Percentiles rank a stretch among this genome's conserved stretches.
phyloP scores from a whole-genome alignment of 345 rosid species.

The Eucalyptus sp. region DNA sequence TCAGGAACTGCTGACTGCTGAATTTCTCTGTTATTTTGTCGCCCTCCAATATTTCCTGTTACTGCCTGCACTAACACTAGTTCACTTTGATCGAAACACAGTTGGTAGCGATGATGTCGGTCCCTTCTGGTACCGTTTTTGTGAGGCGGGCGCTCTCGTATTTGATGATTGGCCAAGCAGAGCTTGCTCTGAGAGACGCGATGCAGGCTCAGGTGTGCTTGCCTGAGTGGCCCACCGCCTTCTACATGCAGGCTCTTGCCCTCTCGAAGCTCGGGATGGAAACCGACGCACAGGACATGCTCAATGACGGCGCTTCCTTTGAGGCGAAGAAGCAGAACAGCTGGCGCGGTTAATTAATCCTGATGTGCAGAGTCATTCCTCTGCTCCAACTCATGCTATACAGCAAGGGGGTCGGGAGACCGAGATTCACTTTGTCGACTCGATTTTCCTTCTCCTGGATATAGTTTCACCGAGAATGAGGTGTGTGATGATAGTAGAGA shows the following conservation, averaged over 20 bases:
- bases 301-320: slow-evolving; percentile 83
- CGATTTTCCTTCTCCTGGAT: background rate
- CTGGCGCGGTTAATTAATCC: slow-evolving; percentile 33
- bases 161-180: slow-evolving; percentile 77
- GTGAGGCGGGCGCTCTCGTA: slow-evolving; percentile 61
- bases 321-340: slow-evolving; percentile 82
- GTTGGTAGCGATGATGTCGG: slow-evolving; percentile 80
- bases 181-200: slow-evolving; percentile 90
- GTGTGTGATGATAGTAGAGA: background rate
- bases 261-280: slow-evolving; percentile 97
- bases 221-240: slow-evolving; percentile 96
- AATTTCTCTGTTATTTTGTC: background rate
- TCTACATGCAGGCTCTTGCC: slow-evolving; percentile 94
- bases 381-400: background rate
- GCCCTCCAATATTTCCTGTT: background rate
- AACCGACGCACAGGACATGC: slow-evolving; percentile 96
- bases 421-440: background rate
- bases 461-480: background rate
- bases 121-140: slow-evolving; percentile 80
- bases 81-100: background rate
- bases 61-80: background rate
- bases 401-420: background rate
- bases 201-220: slow-evolving; percentile 98
- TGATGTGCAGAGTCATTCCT: background rate
- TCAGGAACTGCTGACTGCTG: background rate